phyloP scores from a whole-genome alignment of 768 basidiomycete genomes.

The Holtermannia corniformis region DNA sequence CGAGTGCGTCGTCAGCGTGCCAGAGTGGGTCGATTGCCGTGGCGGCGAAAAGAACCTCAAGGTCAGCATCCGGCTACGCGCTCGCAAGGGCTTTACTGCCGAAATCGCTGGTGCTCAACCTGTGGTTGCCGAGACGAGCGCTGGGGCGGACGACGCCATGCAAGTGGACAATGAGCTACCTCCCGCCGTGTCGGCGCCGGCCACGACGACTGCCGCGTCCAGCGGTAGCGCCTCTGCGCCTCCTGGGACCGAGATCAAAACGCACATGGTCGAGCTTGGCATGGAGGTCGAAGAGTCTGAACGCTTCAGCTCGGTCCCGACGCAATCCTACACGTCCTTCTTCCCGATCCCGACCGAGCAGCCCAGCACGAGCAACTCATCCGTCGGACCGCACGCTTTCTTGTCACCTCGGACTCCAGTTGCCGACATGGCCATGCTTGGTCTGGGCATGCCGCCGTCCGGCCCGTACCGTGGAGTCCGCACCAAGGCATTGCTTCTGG shows the following conservation, averaged over 20 bases:
- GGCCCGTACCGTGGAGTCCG: not conserved
- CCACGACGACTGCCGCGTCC: not conserved
- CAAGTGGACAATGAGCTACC: not conserved
- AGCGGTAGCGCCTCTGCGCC: not conserved
- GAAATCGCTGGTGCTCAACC: not conserved
- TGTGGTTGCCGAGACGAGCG: not conserved
- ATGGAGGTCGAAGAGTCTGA: slow-evolving; percentile 40
- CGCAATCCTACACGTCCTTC: slow-evolving; percentile 19
- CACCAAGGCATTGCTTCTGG: slow-evolving; percentile 19
- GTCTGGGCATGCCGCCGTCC: slow-evolving; percentile 5
- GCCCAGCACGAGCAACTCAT: slow-evolving; percentile 15
- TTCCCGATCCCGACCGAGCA: slow-evolving; percentile 33
- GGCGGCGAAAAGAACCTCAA: slow-evolving; percentile 21
- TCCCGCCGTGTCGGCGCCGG: not conserved
- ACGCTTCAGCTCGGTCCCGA: slow-evolving; percentile 27
- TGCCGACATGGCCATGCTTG: slow-evolving; percentile 14
- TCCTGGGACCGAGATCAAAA: slow-evolving; percentile 7
- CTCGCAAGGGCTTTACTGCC: not conserved
- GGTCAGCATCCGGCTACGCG: slow-evolving; percentile 25
- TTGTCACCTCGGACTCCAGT: slow-evolving; percentile 19
- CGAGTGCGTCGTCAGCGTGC: slow-evolving; percentile 35
- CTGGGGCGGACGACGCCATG: not conserved
- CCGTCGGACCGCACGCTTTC: slow-evolving; percentile 10
- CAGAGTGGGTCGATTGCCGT: slow-evolving; percentile 36
- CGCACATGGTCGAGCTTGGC: slow-evolving; percentile 30